phyloP scores from a whole-genome alignment of 2,329 filamentous ascomycete genomes.

The Trichoderma citrinoviride region DNA sequence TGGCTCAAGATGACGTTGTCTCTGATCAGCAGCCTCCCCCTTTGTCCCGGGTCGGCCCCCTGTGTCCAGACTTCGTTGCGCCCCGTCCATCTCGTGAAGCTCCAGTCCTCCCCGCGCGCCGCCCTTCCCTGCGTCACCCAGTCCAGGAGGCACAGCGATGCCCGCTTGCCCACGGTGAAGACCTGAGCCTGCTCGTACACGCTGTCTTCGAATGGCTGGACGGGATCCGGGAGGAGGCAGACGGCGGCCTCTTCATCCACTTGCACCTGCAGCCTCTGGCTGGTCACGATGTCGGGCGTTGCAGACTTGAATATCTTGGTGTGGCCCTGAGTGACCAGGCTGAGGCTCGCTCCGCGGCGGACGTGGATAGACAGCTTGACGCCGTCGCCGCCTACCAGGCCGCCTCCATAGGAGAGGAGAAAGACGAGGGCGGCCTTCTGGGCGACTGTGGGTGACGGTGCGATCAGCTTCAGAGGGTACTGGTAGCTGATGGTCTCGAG shows the following conservation, averaged over 20 bases:
- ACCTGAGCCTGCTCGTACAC: conserved; percentile 81
- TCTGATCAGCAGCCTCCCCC: conserved; percentile 68
- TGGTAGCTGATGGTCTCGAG: conserved; percentile 79
- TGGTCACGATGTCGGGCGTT: conserved; percentile 52
- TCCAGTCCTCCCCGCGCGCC: conserved; percentile 87
- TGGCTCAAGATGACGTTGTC: conserved; percentile 77
- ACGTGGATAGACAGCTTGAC: conserved; percentile 72
- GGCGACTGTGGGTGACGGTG: conserved; percentile 65
- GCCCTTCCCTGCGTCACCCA: conserved; percentile 90
- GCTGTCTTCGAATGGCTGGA: conserved; percentile 84
- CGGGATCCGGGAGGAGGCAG: conserved; percentile 80
- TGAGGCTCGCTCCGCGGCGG: conserved; percentile 62
- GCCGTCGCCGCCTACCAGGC: conserved; percentile 82
- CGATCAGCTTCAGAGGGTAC: conserved; percentile 92
- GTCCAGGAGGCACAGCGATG: conserved; percentile 77
- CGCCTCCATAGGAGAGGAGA: conserved; percentile 90
- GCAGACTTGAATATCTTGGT: conserved; percentile 93
- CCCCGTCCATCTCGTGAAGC: conserved; percentile 73
- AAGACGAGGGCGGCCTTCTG: conserved; percentile 76
- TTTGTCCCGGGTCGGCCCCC: conserved; percentile 34
- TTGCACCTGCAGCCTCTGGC: conserved; percentile 53
- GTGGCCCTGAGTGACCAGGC: conserved; percentile 70
- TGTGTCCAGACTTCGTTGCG: conserved; percentile 80
- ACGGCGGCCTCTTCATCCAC: conserved; percentile 53
- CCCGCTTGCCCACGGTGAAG: conserved; percentile 60